phyloP scores from a whole-genome alignment of 352 stramenopile genomes.

The Blastocystis sp. region DNA sequence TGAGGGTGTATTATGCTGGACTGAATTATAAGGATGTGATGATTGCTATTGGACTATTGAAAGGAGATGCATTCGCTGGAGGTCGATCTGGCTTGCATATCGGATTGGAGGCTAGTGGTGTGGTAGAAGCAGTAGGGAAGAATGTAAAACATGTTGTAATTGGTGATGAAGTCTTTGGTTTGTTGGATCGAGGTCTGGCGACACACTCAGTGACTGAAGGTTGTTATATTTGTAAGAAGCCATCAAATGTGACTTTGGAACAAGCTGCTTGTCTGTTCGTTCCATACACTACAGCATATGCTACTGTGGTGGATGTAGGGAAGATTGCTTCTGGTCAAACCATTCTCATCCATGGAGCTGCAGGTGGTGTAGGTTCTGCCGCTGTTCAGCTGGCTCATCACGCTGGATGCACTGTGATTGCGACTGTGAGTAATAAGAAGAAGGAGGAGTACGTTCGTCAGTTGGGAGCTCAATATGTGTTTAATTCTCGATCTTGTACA shows the following conservation, averaged over 20 bases:
- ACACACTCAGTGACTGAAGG: conserved; percentile 31
- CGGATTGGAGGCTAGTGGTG: conserved; percentile 45
- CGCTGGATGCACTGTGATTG: conserved; percentile 57
- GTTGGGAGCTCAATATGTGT: conserved; percentile 22
- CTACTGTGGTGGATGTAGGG: conserved; percentile 35
- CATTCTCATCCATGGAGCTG: conserved; percentile 62
- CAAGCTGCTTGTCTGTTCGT: conserved; percentile 33
- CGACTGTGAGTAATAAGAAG: conserved; percentile 60
- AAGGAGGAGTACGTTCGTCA: conserved; percentile 59
- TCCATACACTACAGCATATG: conserved; percentile 63
- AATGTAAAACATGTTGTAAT: conserved; percentile 49
- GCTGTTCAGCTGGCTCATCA: conserved; percentile 45
- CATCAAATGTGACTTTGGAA: conserved; percentile 33
- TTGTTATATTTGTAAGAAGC: not conserved
- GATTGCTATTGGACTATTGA: conserved; percentile 53
- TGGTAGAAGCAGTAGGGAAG: conserved; percentile 48
- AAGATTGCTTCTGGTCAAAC: not conserved
- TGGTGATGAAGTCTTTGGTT: conserved; percentile 50
- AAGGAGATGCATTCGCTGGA: conserved; percentile 61
- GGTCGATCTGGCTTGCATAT: conserved; percentile 46
- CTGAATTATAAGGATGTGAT: conserved; percentile 68
- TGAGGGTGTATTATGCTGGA: conserved; percentile 42
- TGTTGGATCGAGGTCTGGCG: conserved; percentile 39
- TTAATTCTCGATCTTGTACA: conserved; percentile 41
- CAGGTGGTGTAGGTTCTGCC: conserved; percentile 50